Evolutionary conservation across 2,329 filamentous ascomycete genomes (phyloP).

Genomic region (Juglanconis sp.): DNA sequence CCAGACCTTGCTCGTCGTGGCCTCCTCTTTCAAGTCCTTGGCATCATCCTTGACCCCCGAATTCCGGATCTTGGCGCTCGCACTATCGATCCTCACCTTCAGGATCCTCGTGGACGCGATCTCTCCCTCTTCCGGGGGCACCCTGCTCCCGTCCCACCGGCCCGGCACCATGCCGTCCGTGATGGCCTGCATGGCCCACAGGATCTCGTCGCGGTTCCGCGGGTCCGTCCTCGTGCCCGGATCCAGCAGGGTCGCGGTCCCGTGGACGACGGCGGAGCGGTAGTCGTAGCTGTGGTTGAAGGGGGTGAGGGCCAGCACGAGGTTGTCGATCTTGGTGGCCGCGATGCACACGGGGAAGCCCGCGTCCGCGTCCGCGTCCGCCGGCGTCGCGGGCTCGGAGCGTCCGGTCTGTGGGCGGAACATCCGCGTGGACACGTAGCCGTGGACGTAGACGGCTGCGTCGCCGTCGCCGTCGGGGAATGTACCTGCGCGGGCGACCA

Average conservation of each 20-base stretch:
- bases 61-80: constrained; percentile 71
- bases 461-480: constrained; percentile 61
- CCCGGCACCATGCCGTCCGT: constrained; percentile 69
- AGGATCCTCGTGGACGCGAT: constrained; percentile 73
- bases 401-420: constrained; percentile 58
- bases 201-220: constrained; percentile 61
- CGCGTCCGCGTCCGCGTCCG: constrained; percentile 5
- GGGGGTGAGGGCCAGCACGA: constrained; percentile 76
- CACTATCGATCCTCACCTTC: constrained; percentile 63
- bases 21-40: constrained; percentile 37
- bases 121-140: constrained; percentile 70
- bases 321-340: constrained; percentile 72
- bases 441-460: constrained; percentile 77
- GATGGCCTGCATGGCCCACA: constrained; percentile 75
- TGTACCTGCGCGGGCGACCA: constrained; percentile 81
- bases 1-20: constrained; percentile 42
- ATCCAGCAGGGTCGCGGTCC: constrained; percentile 65
- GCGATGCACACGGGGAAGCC: constrained; percentile 71
- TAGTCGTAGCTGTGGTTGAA: constrained; percentile 86
- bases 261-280: constrained; percentile 75
- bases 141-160: constrained; percentile 66
- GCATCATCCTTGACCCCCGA: constrained; percentile 59
- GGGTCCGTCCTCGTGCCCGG: constrained; percentile 9
- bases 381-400: not conserved
- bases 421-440: constrained; percentile 76